phyloP scores from a whole-genome alignment of 106 monocot genomes.

The Dioscorea zingiberensis region DNA sequence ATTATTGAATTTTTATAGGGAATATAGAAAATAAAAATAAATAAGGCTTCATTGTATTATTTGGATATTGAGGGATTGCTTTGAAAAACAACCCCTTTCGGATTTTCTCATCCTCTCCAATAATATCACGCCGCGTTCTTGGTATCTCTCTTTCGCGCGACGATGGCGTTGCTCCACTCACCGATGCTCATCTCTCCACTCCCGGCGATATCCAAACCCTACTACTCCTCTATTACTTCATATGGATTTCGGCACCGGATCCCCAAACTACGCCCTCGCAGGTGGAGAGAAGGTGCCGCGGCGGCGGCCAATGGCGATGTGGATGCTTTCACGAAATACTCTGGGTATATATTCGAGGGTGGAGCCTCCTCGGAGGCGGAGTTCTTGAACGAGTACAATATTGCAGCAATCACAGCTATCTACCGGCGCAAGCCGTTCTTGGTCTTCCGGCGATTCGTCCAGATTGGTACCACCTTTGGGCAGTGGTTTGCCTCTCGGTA shows the following conservation, averaged over 20 bases:
- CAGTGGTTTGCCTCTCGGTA: constrained; percentile 71
- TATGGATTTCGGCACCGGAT: background rate
- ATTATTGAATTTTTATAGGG: too few species aligned
- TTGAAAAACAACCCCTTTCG: background rate
- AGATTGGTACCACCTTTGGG: constrained; percentile 62
- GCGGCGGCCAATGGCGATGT: constrained; percentile 20
- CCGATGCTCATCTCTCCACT: constrained; percentile 2
- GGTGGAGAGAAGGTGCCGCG: background rate
- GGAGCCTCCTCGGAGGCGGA: constrained; percentile 60
- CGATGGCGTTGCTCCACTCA: constrained; percentile 9
- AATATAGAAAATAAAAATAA: too few species aligned
- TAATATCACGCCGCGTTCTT: background rate
- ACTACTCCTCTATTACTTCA: background rate
- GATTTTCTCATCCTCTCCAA: background rate
- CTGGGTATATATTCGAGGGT: constrained; percentile 82
- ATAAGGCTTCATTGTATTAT: too few species aligned
- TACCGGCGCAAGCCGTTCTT: constrained; percentile 69
- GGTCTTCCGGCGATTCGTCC: constrained; percentile 59
- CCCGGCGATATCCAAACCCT: constrained; percentile 7
- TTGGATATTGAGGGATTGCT: background rate
- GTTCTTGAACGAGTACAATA: constrained; percentile 48
- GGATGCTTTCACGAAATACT: constrained; percentile 93
- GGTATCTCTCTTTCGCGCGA: background rate
- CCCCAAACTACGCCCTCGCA: background rate
- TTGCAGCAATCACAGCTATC: constrained; percentile 42